Percentiles rank a stretch among this genome's conserved stretches.
Evolutionary conservation across 257 asterid species (phyloP).

Genomic region (Nicotiana obtusifolia): DNA sequence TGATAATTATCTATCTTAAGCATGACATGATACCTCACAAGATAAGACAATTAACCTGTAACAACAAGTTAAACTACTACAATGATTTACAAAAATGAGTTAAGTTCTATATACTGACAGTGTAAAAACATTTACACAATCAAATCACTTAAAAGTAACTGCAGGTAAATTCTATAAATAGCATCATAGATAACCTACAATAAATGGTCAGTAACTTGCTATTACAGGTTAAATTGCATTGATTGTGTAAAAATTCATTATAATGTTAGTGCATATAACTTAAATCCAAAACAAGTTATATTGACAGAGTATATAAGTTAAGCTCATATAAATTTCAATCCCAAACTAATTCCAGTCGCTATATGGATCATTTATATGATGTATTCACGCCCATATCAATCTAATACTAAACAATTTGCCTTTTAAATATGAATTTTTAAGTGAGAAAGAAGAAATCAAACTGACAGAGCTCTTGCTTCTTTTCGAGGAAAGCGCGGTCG

Average conservation of each 20-base stretch:
- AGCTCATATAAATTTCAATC: background rate
- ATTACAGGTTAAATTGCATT: too few species aligned
- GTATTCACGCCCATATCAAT: background rate
- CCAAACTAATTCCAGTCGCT: background rate
- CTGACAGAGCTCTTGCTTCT: slow-evolving; percentile 96
- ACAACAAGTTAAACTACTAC: background rate
- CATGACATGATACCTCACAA: background rate
- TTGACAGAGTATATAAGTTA: background rate
- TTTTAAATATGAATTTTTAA: background rate
- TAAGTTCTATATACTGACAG: too few species aligned
- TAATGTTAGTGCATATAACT: too few species aligned
- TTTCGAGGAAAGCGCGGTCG: slow-evolving; percentile 81
- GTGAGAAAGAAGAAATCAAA: background rate
- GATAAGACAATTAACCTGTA: background rate
- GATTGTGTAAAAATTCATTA: too few species aligned
- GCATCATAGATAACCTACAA: too few species aligned
- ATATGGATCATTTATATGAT: background rate
- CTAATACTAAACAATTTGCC: background rate
- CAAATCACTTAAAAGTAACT: too few species aligned
- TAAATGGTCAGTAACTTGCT: too few species aligned
- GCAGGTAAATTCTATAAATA: too few species aligned
- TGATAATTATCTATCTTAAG: background rate
- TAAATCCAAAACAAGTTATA: too few species aligned
- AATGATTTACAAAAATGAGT: background rate
- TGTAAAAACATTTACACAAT: too few species aligned